phyloP scores from a whole-genome alignment of 2,329 filamentous ascomycete genomes.

The Epicoccum sorghinum region DNA sequence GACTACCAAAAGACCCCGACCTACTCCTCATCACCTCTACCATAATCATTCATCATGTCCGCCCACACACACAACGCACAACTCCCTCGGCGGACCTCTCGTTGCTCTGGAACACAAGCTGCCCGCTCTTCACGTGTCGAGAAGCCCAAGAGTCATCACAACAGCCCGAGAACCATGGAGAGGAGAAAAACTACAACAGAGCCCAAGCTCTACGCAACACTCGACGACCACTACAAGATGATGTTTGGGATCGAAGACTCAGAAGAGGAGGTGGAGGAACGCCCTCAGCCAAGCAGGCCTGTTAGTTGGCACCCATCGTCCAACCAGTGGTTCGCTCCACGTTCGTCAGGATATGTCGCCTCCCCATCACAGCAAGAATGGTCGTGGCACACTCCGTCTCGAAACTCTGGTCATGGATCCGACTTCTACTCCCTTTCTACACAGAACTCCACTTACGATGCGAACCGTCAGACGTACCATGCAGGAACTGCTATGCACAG shows the following conservation, averaged over 20 bases:
- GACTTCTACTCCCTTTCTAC: slow-evolving; percentile 46
- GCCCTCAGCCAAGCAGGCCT: slow-evolving; percentile 55
- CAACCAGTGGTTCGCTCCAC: slow-evolving; percentile 46
- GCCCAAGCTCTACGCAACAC: slow-evolving; percentile 46
- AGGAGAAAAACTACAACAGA: slow-evolving; percentile 48
- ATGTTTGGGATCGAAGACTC: slow-evolving; percentile 46
- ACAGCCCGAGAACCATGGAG: slow-evolving; percentile 45
- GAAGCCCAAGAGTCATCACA: slow-evolving; percentile 49
- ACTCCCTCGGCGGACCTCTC: slow-evolving; percentile 39
- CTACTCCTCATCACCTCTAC: slow-evolving; percentile 1
- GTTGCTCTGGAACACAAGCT: slow-evolving; percentile 38
- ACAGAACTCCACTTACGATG: slow-evolving; percentile 40
- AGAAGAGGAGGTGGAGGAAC: slow-evolving; percentile 34
- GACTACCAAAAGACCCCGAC: slow-evolving; percentile 16
- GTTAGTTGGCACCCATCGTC: slow-evolving; percentile 79
- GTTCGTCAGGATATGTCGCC: slow-evolving; percentile 30
- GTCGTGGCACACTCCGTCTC: slow-evolving; percentile 31
- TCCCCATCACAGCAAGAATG: slow-evolving; percentile 37
- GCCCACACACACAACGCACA: slow-evolving; percentile 36
- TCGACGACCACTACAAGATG: slow-evolving; percentile 51
- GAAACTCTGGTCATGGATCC: slow-evolving; percentile 36
- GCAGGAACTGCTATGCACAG: slow-evolving; percentile 22
- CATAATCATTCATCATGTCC: slow-evolving; percentile 30
- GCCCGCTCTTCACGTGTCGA: slow-evolving; percentile 45
- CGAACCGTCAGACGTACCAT: slow-evolving; percentile 21